Percentiles rank a stretch among this genome's conserved stretches.
Evolutionary conservation across 768 basidiomycete genomes (phyloP).

Genomic region (Kondoa subrosea): DNA sequence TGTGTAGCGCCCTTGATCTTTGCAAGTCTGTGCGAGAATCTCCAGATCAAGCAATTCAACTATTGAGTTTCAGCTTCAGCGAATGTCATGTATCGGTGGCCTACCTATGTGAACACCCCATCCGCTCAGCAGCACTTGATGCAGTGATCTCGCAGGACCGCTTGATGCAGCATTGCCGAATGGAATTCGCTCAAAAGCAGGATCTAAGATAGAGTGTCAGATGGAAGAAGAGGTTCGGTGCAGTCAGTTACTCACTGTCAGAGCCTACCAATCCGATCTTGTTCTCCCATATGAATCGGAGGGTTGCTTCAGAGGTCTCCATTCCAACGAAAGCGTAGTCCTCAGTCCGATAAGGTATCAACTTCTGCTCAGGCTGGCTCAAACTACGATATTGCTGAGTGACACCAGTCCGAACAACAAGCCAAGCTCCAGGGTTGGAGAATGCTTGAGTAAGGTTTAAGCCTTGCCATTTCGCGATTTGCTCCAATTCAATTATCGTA

Average conservation of each 20-base stretch:
- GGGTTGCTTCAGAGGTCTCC: neutral
- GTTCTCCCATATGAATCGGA: constrained; percentile 9
- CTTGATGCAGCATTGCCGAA: constrained; percentile 6
- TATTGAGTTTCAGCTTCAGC: constrained; percentile 22
- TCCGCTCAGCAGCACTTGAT: constrained; percentile 33
- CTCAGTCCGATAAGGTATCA: neutral
- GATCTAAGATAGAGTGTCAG: no score
- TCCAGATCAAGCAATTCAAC: constrained; percentile 61
- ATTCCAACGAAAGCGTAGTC: constrained; percentile 7
- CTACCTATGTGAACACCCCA: constrained; percentile 60
- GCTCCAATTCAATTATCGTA: neutral
- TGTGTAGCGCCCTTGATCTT: constrained; percentile 46
- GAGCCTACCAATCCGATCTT: neutral
- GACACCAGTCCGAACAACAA: constrained; percentile 4
- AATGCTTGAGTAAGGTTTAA: neutral
- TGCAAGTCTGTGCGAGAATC: constrained; percentile 43
- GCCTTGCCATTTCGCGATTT: constrained; percentile 4
- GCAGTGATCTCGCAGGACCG: constrained; percentile 7
- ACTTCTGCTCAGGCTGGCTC: neutral
- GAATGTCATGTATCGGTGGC: constrained; percentile 18
- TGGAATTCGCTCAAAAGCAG: constrained; percentile 11
- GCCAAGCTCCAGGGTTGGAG: neutral
- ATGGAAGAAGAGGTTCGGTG: neutral
- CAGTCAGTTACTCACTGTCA: constrained; percentile 10
- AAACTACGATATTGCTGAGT: neutral